Evolutionary conservation across 1,284 basidiomycete genomes (phyloP), one percentile per base, ranked within the genome.

Genomic region (Trichosporon ovoides): DNA sequence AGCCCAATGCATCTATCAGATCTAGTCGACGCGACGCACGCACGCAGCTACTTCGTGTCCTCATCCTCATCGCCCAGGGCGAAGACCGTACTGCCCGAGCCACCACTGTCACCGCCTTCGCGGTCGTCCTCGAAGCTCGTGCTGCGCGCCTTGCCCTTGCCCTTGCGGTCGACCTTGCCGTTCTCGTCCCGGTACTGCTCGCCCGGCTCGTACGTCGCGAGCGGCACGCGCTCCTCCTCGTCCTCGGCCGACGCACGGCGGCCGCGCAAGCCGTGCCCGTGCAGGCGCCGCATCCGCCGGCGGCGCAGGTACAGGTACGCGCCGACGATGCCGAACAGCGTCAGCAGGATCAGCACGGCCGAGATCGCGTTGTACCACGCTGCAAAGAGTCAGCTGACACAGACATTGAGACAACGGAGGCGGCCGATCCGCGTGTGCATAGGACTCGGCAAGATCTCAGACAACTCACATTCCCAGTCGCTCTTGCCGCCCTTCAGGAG

Each of bases 311-410:
- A 74, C 50, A 71, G 68, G 63, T 70, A 74, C 13, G 64, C 38
- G 0, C 85, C 90, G 40, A 93, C 82, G n/a, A 81, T 82, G 11
- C 86, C 72, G 22, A 83, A 81, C 60, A 96, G 83, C 48, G 96
- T 76, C 4, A 90, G 71, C 37, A 97, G 81, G 33, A 96, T 85
- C 22, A 95, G 79, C 1, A 89, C 86, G 0, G 88, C 88, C 0
- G 90, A 92, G 11, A 90, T 89, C 19, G 91, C 88, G 65, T 96
- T 95, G 76, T 94, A 96, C 74, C 92, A 92, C 16, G 88, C 90
- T 87, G 43, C n/a, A 6, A n/a, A 22, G 69, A 40, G 38, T 10
- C 14, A 46, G 40, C 35, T 37, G 35, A 37, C 5, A 37, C 35
- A 13, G 4, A 12, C 3, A n/a, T 3, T 4, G 12, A 2, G 40